Evolutionary conservation across 257 asterid genomes (phyloP).

Genomic region (Cynanchum wilfordii): DNA sequence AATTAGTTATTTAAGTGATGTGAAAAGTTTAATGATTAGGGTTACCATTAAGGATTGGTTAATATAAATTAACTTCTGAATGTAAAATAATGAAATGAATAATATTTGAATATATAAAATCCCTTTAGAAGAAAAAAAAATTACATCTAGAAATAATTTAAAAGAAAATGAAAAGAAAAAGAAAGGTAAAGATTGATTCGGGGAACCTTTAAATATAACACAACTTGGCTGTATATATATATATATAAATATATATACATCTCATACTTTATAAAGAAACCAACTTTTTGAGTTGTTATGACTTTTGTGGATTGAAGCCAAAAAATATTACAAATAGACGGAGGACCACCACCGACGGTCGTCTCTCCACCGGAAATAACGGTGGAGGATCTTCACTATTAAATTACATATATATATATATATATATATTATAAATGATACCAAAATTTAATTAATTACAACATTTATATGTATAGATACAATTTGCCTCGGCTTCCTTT

Average conservation of each 20-base stretch:
- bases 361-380: conserved; percentile 4
- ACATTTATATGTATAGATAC: no score
- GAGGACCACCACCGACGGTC: conserved; percentile 18
- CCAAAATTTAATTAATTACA: not conserved
- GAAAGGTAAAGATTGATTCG: conserved; percentile 12
- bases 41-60: no score
- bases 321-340: not conserved
- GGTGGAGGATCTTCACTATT: conserved; percentile 10
- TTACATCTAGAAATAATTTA: no score
- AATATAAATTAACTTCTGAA: no score
- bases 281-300: conserved; percentile 3
- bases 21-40: no score
- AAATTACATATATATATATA: no score
- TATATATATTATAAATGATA: not conserved
- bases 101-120: no score
- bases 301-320: not conserved
- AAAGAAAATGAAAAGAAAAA: not conserved
- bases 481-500: not conserved
- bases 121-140: no score
- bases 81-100: no score
- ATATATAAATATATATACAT: no score
- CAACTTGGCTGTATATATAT: conserved; percentile 13
- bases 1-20: no score
- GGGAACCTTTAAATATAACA: conserved; percentile 9
- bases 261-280: conserved; percentile 14